These are phyloP conservation scores for Beauveria rudraprayagi DNA, from an alignment of 2,329 filamentous ascomycete genomes.

Conservation along the genomic window DNA sequence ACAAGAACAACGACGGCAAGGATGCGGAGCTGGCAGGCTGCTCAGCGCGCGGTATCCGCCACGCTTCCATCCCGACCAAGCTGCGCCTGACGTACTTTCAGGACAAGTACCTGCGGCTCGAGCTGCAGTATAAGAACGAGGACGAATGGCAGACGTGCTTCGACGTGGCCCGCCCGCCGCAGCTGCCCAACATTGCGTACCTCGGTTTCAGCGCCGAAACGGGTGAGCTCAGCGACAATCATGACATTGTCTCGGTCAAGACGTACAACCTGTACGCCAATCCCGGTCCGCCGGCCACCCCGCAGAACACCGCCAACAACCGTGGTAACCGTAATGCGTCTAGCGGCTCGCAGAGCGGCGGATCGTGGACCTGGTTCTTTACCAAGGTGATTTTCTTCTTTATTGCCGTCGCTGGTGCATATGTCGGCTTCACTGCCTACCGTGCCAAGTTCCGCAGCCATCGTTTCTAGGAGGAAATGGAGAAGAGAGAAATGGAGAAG, in stretches of 20 bases:
- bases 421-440: conserved; percentile 81
- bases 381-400: conserved; percentile 77
- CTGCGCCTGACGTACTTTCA: conserved; percentile 91
- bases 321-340: conserved; percentile 25
- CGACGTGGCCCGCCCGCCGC: conserved; percentile 59
- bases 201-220: conserved; percentile 81
- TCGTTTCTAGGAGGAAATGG: conserved; percentile 38
- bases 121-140: conserved; percentile 89
- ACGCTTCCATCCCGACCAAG: conserved; percentile 71
- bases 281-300: conserved; percentile 33
- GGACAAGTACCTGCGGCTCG: conserved; percentile 82
- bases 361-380: conserved; percentile 57
- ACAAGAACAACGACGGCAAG: conserved; percentile 93
- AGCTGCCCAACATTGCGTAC: conserved; percentile 70
- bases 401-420: conserved; percentile 60
- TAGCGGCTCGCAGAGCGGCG: conserved; percentile 31
- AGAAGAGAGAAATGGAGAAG: not conserved
- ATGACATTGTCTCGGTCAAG: conserved; percentile 84
- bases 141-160: conserved; percentile 89
- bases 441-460: conserved; percentile 56
- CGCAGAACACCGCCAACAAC: conserved; percentile 27
- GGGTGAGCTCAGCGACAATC: conserved; percentile 92
- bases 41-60: conserved; percentile 85
- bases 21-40: conserved; percentile 87
- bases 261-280: conserved; percentile 81